Conservation (phyloP, 768 basidiomycete genomes). For the Trichaptum fuscoviolaceum region DNA sequence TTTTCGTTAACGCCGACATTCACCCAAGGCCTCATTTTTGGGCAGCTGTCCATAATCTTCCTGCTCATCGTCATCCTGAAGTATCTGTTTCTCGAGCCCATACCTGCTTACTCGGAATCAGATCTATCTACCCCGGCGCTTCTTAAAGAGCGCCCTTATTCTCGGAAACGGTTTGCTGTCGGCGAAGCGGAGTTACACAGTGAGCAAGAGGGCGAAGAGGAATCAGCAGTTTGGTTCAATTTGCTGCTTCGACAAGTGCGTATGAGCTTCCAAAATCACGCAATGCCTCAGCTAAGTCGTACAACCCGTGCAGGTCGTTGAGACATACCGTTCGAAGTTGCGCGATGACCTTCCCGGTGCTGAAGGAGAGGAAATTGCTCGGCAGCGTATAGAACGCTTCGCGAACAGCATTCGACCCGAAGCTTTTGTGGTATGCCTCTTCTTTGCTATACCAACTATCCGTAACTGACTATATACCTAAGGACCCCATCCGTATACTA, state of each 20-base stretch:
- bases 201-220: conserved; percentile 29
- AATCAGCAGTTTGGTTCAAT: conserved; percentile 93
- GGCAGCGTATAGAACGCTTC: conserved; percentile 72
- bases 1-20: conserved; percentile 83
- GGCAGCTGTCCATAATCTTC: conserved; percentile 82
- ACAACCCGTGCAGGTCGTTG: conserved; percentile 43
- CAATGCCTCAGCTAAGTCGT: background rate
- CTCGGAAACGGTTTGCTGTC: background rate
- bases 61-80: conserved; percentile 79
- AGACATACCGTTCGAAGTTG: conserved; percentile 74
- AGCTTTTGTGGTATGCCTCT: conserved; percentile 53
- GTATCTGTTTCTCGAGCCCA: conserved; percentile 89
- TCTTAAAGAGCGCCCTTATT: background rate
- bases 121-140: background rate
- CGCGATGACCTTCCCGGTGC: conserved; percentile 61
- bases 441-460: conserved; percentile 5
- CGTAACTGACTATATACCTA: conserved; percentile 2
- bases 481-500: conserved; percentile 87
- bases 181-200: background rate
- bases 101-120: conserved; percentile 41
- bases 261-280: conserved; percentile 6
- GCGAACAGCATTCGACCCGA: conserved; percentile 73
- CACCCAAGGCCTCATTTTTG: conserved; percentile 90
- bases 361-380: conserved; percentile 80
- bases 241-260: conserved; percentile 74